Conservation (phyloP, 192 early-diverging fungal species). For the Chytriomyces sp. region DNA sequence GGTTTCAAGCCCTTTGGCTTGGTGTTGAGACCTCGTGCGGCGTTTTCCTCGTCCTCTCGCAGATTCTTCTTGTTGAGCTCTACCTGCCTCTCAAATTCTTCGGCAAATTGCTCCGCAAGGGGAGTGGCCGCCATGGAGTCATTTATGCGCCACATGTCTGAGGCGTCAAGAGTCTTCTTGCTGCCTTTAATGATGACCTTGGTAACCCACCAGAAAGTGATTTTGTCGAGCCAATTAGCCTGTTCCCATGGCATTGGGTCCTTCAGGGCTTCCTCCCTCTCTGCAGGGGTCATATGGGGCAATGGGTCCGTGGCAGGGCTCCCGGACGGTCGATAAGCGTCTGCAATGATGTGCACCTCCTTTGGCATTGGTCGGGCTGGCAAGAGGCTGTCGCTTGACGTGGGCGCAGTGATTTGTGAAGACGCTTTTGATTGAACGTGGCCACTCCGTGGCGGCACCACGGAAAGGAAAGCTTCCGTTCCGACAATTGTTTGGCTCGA, state of each 20-base stretch:
- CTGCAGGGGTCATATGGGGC: background rate
- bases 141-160: slow-evolving; percentile 8
- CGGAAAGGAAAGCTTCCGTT: too few species aligned
- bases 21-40: background rate
- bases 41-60: background rate
- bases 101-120: background rate
- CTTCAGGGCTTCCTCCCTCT: background rate
- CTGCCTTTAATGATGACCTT: background rate
- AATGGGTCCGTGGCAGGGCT: background rate
- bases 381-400: too few species aligned
- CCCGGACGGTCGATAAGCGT: too few species aligned
- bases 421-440: too few species aligned
- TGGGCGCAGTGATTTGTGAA: too few species aligned
- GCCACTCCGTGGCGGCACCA: too few species aligned
- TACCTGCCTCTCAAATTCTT: background rate
- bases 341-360: too few species aligned
- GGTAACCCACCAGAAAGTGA: slow-evolving; percentile 14
- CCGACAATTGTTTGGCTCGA: too few species aligned
- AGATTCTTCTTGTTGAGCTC: background rate
- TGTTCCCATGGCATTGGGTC: background rate
- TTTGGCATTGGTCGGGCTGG: too few species aligned
- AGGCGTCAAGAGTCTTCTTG: background rate
- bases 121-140: background rate
- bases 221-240: background rate
- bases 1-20: slow-evolving; percentile 4